Base-by-base conservation (phyloP, 2,329 filamentous ascomycete genomes). In the Colletotrichum neosansevieriae region DNA sequence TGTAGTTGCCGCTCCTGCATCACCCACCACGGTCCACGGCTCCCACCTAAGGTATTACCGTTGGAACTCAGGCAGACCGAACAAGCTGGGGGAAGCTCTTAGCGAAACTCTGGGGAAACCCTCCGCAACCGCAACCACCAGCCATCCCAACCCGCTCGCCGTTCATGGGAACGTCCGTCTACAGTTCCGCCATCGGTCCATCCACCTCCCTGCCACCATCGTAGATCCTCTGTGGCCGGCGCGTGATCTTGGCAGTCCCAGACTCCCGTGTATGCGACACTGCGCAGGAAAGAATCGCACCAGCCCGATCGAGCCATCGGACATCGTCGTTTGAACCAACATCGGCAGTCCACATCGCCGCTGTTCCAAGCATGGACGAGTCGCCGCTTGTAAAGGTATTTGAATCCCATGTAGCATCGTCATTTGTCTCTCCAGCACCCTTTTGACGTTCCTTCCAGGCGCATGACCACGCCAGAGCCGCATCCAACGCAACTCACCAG, bases 391-490 rank as follows among this genome's bases (percentile, higher is more conserved):
- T 86, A 74, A 84, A 91, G 81, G 90, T 91, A 82, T 38, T 11
- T 29, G 67, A 76, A 61, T 63, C 59, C 45, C 72, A 47, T 12
- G 13, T 6, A 73, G 81, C 57, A 72, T 76, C 42, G 77, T 38
- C 13, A 36, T 24, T 4, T 56, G 6, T 32, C 47, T 44, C 4
- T 40, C 4, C 13, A 24, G 7, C 56, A 56, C 56, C 19, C 51
- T 53, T 60, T 51, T 67, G 44, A 69, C 40, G 21, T 24, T 5
- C n/a, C 21, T 11, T 4, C 3, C 73, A 95, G 89, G 95, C 94
- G 71, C 93, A 97, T 80, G 91, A 95, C 73, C 94, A 98, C 81
- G 94, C 94, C 58, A 90, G 91, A 74, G 94, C 93, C 75, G 94
- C 95, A 49, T 90, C 93, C 24, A 85, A 90, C 24, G 93, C 94